Percentiles rank a stretch among this genome's conserved stretches.
These are phyloP conservation scores for Rutstroemia sp. DNA, from an alignment of 2,329 filamentous ascomycete genomes.

Conservation along the genomic window DNA sequence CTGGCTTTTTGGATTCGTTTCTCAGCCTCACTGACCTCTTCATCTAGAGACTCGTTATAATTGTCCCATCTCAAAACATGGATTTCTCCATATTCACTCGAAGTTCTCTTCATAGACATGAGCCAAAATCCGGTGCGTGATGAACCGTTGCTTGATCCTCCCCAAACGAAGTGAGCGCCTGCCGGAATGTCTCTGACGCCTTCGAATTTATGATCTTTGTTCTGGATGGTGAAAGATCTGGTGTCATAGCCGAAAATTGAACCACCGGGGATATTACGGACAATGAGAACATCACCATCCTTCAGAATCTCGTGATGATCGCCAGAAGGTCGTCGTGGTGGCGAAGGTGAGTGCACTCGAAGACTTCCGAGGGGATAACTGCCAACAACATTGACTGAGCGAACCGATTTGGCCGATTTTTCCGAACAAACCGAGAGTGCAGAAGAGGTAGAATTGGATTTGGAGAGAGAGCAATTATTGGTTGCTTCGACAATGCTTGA, in stretches of 20 bases:
- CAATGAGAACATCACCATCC: slow-evolving; percentile 42
- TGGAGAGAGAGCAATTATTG: slow-evolving; percentile 16
- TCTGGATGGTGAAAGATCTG: slow-evolving; percentile 39
- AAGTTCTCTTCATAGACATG: slow-evolving; percentile 21
- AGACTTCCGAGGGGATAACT: slow-evolving; percentile 36
- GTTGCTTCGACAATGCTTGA: slow-evolving; percentile 10
- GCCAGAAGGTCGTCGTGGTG: slow-evolving; percentile 11
- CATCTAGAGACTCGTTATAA: slow-evolving; percentile 46
- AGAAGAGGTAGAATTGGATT: slow-evolving; percentile 19
- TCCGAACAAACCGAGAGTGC: slow-evolving; percentile 11
- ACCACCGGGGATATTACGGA: slow-evolving; percentile 40
- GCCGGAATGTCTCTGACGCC: slow-evolving; percentile 48
- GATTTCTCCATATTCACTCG: slow-evolving; percentile 27
- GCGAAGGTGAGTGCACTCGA: slow-evolving; percentile 30
- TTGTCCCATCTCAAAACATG: slow-evolving; percentile 47
- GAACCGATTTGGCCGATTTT: slow-evolving; percentile 28
- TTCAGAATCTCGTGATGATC: slow-evolving; percentile 24
- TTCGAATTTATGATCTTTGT: slow-evolving; percentile 38
- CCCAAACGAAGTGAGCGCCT: slow-evolving; percentile 54
- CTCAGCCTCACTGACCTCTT: slow-evolving; percentile 40
- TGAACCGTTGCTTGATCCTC: slow-evolving; percentile 41
- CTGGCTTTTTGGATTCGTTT: slow-evolving; percentile 37
- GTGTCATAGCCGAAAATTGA: slow-evolving; percentile 27
- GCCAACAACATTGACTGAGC: slow-evolving; percentile 29
- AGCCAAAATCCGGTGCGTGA: slow-evolving; percentile 53